phyloP scores from a whole-genome alignment of 2,329 filamentous ascomycete genomes.

The Pseudogymnoascus sp. region DNA sequence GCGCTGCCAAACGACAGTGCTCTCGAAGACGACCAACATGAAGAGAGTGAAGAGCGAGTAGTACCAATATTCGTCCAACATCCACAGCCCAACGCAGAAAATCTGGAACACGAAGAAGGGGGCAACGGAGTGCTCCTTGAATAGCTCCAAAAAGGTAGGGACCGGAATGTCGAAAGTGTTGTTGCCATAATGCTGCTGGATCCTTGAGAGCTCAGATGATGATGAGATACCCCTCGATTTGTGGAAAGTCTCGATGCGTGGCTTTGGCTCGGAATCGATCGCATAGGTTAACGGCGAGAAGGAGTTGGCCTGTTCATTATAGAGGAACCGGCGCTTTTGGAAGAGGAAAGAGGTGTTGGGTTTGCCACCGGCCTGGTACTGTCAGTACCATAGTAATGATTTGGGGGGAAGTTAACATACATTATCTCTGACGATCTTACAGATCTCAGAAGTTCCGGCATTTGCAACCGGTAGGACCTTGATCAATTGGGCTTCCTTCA shows the following conservation, averaged over 20 bases:
- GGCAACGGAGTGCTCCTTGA: constrained; percentile 96
- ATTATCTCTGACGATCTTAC: constrained; percentile 68
- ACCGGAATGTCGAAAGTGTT: constrained; percentile 98
- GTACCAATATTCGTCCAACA: constrained; percentile 99
- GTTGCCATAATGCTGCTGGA: constrained; percentile 88
- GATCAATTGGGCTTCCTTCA: constrained; percentile 75
- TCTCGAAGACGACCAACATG: constrained; percentile 97
- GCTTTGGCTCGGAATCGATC: constrained; percentile 80
- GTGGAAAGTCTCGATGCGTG: constrained; percentile 71
- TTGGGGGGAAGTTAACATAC: constrained; percentile 31
- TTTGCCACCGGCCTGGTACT: constrained; percentile 57
- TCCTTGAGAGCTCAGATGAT: constrained; percentile 65
- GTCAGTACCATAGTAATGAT: constrained; percentile 17
- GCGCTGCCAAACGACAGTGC: constrained; percentile 97
- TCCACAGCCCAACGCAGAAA: constrained; percentile 97
- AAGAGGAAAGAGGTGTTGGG: constrained; percentile 83
- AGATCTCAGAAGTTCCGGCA: constrained; percentile 83
- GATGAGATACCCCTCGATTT: constrained; percentile 66
- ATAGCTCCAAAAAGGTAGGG: constrained; percentile 89
- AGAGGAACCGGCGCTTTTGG: constrained; percentile 95
- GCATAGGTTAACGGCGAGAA: constrained; percentile 79
- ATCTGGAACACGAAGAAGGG: constrained; percentile 99
- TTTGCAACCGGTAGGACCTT: constrained; percentile 89
- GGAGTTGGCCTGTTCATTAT: constrained; percentile 60
- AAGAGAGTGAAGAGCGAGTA: constrained; percentile 98